Evolutionary conservation across 2,329 filamentous ascomycete genomes (phyloP).

Genomic region (Nothomitra cinnamomea): DNA sequence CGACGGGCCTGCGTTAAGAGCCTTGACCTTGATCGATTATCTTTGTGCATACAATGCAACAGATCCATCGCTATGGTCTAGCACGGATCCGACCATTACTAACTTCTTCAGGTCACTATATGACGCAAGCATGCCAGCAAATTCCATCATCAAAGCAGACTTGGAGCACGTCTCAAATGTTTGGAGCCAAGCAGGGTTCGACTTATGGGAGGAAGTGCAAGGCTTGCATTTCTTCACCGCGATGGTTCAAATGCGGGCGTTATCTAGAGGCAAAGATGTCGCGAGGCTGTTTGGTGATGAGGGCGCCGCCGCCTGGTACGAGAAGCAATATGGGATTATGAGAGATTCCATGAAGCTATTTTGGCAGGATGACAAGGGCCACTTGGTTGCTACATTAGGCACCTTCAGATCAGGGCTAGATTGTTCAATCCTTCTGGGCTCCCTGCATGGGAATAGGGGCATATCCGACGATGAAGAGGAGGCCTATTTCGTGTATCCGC

Average conservation of each 20-base stretch:
- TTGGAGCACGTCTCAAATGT: slow-evolving; percentile 58
- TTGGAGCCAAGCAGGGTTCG: slow-evolving; percentile 44
- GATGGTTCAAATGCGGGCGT: slow-evolving; percentile 48
- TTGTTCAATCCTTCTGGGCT: slow-evolving; percentile 44
- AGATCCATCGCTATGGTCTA: slow-evolving; percentile 15
- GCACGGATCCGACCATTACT: background rate
- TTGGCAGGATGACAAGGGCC: slow-evolving; percentile 44
- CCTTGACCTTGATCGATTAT: slow-evolving; percentile 55
- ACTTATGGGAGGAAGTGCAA: slow-evolving; percentile 70
- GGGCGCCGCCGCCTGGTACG: slow-evolving; percentile 33
- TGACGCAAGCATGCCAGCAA: background rate
- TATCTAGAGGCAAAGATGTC: slow-evolving; percentile 46
- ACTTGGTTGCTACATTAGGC: slow-evolving; percentile 52
- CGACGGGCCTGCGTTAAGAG: slow-evolving; percentile 62
- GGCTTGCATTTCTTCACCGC: slow-evolving; percentile 69
- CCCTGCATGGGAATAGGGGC: slow-evolving; percentile 38
- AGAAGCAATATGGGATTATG: slow-evolving; percentile 44
- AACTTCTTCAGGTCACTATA: background rate
- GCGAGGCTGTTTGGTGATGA: slow-evolving; percentile 44
- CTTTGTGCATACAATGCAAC: slow-evolving; percentile 15
- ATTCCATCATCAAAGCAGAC: slow-evolving; percentile 44
- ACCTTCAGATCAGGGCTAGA: slow-evolving; percentile 48
- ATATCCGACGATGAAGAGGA: slow-evolving; percentile 42
- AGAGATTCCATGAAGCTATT: slow-evolving; percentile 60
- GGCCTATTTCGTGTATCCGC: background rate